Evolutionary conservation across 148 eudicot species (phyloP), one percentile per base, ranked within the genome.

Genomic region (Drosera capensis): DNA sequence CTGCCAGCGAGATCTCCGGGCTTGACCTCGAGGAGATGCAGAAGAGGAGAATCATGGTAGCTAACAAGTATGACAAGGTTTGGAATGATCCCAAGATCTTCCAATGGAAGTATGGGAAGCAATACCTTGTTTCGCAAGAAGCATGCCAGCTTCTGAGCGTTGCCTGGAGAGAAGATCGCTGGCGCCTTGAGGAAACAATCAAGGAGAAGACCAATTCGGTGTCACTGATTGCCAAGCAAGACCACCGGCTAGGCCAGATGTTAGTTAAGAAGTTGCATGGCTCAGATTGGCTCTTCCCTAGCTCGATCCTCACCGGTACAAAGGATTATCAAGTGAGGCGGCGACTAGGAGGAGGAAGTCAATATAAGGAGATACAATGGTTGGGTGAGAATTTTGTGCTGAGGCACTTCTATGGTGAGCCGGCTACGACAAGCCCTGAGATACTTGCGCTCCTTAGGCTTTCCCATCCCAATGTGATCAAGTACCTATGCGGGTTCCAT

Each of bases 351-450:
- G 60, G 60, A 6, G 80, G 68, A 31, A 60, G 66, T 50, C 65
- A 62, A 40, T 64, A 52, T 18, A 79, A 72, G 71, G 87, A 79
- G 64, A 79, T 79, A n/a, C 73, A 63, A 13, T 79, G 87, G 87
- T 20, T 79, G 36, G 87, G 87, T 13, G 79, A 75, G 36, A 65
- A 67, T 45, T 75, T 72, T 52, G 63, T 65, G 16, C 25, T 72
- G 50, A 67, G 79, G 31, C 57, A 49, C 31, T 67, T 75, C 55
- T 67, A 58, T 43, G 68, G 70, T 23, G 82, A 72, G 36, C 40
- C 63, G 21, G 63, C 58, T 38, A 45, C 56, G 2, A 14, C 70
- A 8, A 54, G 43, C 25, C 35, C 59, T 1, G 79, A 79, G 41
- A 65, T 75, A 30, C 48, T 43, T 11, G n/a, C 55, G 8, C 56